Percentiles rank a stretch among this genome's conserved stretches.
Evolutionary conservation across 768 basidiomycete species (phyloP).

Genomic region (Mycena vitilis): DNA sequence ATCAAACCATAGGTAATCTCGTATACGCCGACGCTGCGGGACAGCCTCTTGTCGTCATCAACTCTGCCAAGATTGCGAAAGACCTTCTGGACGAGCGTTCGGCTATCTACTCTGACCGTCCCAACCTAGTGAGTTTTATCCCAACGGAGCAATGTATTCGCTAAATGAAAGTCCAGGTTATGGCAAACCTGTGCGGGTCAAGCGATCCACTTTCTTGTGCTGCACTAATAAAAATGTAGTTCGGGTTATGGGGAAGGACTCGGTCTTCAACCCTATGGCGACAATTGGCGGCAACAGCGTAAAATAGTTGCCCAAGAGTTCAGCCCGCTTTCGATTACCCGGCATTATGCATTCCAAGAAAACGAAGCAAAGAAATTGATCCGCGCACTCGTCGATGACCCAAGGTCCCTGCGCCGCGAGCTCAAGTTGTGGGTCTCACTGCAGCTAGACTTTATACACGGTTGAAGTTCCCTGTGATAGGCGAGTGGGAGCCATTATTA

Average conservation of each 20-base stretch:
- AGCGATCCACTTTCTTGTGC: too few species aligned
- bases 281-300: slow-evolving; percentile 22
- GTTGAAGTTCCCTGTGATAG: background rate
- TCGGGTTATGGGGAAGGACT: slow-evolving; percentile 4
- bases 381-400: background rate
- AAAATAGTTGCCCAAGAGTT: slow-evolving; percentile 22
- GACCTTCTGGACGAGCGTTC: slow-evolving; percentile 15
- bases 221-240: background rate
- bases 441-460: too few species aligned
- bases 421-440: background rate
- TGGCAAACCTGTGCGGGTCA: slow-evolving; percentile 19
- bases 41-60: background rate
- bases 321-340: background rate
- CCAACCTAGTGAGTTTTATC: background rate
- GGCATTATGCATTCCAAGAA: background rate
- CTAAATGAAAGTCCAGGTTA: background rate
- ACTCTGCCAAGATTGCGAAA: slow-evolving; percentile 7
- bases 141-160: too few species aligned
- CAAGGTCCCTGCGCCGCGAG: background rate
- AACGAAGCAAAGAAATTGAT: slow-evolving; percentile 4
- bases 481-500: slow-evolving; percentile 12
- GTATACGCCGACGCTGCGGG: slow-evolving; percentile 1
- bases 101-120: slow-evolving; percentile 11
- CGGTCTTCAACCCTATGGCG: slow-evolving; percentile 2
- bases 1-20: background rate